Evolutionary conservation across 768 basidiomycete genomes (phyloP).

Genomic region (Phylloporus sp.): DNA sequence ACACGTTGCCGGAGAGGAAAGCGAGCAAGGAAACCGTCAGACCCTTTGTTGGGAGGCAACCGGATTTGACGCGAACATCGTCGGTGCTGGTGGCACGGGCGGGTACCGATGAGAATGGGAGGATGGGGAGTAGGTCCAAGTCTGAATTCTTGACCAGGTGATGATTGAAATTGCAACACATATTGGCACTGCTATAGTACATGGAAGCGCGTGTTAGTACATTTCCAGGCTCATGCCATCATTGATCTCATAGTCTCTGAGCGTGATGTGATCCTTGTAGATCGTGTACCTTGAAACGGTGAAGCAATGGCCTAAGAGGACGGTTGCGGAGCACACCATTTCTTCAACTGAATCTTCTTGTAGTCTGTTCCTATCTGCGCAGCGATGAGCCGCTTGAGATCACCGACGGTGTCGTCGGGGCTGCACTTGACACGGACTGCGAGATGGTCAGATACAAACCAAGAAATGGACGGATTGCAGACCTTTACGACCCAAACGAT

Average conservation of each 20-base stretch:
- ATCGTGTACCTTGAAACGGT: conserved; percentile 69
- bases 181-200: conserved; percentile 14
- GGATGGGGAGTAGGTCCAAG: conserved; percentile 14
- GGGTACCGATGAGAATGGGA: conserved; percentile 1
- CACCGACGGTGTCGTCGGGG: conserved; percentile 93
- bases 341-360: conserved; percentile 89
- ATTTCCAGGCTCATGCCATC: conserved; percentile 93
- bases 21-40: conserved; percentile 11
- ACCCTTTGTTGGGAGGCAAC: conserved; percentile 24
- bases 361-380: conserved; percentile 90
- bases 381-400: conserved; percentile 94
- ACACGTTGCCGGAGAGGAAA: conserved; percentile 36
- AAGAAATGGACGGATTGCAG: neutral
- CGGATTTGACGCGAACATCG: conserved; percentile 15
- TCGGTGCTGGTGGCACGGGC: conserved; percentile 15
- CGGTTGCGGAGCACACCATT: conserved; percentile 60
- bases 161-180: conserved; percentile 6
- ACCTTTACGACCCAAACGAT: conserved; percentile 94
- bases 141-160: conserved; percentile 14
- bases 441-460: conserved; percentile 7
- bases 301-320: neutral
- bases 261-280: conserved; percentile 95
- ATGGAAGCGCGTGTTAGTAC: conserved; percentile 46
- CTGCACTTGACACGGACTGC: conserved; percentile 93
- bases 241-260: conserved; percentile 88